Evolutionary conservation across 2,329 filamentous ascomycete species (phyloP), one percentile per base, ranked within the genome.

Genomic region (Neonectria magnoliae): DNA sequence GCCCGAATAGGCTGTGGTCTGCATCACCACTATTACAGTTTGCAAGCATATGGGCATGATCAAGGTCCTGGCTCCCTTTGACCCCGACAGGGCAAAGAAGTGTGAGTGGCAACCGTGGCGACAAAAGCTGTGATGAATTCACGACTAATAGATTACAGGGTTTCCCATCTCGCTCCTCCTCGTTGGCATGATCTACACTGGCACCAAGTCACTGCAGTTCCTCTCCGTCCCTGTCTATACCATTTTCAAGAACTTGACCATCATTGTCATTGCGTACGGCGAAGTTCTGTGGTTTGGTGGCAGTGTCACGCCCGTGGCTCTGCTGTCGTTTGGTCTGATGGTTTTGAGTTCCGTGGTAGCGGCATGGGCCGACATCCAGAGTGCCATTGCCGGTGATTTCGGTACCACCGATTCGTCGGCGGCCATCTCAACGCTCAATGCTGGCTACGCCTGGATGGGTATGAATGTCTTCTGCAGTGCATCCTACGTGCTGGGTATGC

Each of bases 191-290:
- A 98, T 99, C 81, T 99, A 98, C 83, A 98, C 96, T 60, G 91
- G 93, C 76, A 96, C 93, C 76, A 98, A 98, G 84, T 94, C 96
- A 20, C 89, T 99, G 50, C 94, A 98, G 81, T 98, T 91, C 81
- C 91, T 99, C 66, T 98, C 94, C 33, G 97, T 99, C 60, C 96
- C 96, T 25, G 96, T 99, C 27, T 99, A 99, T 83, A 99, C 96
- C 60, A 99, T 99, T 79, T 99, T 99, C 88, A 99, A 99, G 88
- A 99, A 99, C 83, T 82, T 99, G 84, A 98, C 96, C 66, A 99
- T 97, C 80, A 98, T 99, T 75, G 90, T 98, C 70, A 99, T 98
- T 76, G 96, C 96, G 60, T 99, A 99, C 73, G 96, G 96, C 72
- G 96, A 99, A 82, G 95, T 99, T 31, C 87, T 99, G 57, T 98